Base-by-base conservation (phyloP, 2,329 filamentous ascomycete species). In the Exophiala aquamarina region DNA sequence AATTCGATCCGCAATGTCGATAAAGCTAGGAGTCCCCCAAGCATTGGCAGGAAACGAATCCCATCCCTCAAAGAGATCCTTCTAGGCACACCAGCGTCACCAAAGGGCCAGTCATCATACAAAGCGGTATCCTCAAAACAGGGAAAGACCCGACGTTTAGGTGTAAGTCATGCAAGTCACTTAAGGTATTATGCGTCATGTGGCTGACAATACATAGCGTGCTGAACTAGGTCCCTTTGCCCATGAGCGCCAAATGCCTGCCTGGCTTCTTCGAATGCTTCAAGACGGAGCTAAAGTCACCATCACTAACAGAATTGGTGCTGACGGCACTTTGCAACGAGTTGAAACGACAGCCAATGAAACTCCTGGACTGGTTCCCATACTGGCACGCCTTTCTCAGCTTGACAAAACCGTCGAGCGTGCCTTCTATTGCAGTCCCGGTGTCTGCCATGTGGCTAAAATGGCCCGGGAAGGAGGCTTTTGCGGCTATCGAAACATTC, bases 401-500 rank as follows among this genome's bases (percentile, higher is more conserved):
- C 75, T 85, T 45, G 88, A 87, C 59, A 63, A 69, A 6, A 70
- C 72, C 3, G 86, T 89, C 1, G 73, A 79, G 43, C 81, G 81
- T 54, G 87, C 88, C 4, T 95, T 90, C 60, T 73, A 95, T 26
- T 96, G 91, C 65, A 83, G 90, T 60, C 78, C 85, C 1, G 74
- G 76, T 38, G 86, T 89, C 0, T 76, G 83, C 39, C 91, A 96
- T 61, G 77, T 97, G 19, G 88, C 87, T 41, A 95, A 95, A 61
- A 75, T 94, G 42, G 79, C 77, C n/a, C 77, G 74, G 50, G 91
- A 95, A 70, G 90, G 90, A 17, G 87, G 89, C 4, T 97, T 97
- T 64, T 97, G 92, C 63, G 92, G 92, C 3, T 97, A 96, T 64
- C 81, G 92, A 32, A 97, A 95, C 62, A 94, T 95, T 23, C 93